Evolutionary conservation across 768 basidiomycete species (phyloP).

Genomic region (Collybia sordida): DNA sequence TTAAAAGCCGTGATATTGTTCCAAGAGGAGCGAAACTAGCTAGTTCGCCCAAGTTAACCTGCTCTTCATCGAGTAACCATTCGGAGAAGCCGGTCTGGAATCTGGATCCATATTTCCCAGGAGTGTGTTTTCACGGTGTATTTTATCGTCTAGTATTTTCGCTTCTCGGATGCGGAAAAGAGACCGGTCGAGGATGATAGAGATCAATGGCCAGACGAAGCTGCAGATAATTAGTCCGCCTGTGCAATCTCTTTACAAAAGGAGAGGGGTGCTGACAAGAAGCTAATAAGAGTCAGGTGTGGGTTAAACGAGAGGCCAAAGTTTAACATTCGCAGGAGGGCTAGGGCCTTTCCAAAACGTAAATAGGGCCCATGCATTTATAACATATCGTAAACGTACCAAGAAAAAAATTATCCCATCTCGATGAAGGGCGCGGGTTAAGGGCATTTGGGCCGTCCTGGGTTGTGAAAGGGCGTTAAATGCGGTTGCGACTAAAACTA

Average conservation of each 20-base stretch:
- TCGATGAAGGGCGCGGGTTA: conserved; percentile 27
- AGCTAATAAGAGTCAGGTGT: conserved; percentile 21
- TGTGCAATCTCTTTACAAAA: neutral
- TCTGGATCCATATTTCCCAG: no score
- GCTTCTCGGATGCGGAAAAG: conserved; percentile 25
- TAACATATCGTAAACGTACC: conserved; percentile 12
- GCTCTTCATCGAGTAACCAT: no score
- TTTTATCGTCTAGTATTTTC: conserved; percentile 7
- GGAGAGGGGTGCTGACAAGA: conserved; percentile 23
- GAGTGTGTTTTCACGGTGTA: no score
- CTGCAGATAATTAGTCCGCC: conserved; percentile 12
- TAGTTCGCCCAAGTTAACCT: no score
- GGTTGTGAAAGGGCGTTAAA: conserved; percentile 36
- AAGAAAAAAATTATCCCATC: conserved; percentile 36
- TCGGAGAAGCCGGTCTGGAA: no score
- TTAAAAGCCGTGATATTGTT: no score
- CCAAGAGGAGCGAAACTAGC: no score
- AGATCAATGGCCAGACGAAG: conserved; percentile 33
- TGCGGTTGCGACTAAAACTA: conserved; percentile 27
- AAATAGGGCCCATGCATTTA: conserved; percentile 17
- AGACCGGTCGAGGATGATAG: conserved; percentile 29
- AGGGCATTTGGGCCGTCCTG: conserved; percentile 19
- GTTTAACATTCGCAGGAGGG: conserved; percentile 23
- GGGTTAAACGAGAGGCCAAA: conserved; percentile 21
- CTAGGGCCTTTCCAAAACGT: neutral